phyloP scores from a whole-genome alignment of 257 asterid species.

The Penstemon newberryi region DNA sequence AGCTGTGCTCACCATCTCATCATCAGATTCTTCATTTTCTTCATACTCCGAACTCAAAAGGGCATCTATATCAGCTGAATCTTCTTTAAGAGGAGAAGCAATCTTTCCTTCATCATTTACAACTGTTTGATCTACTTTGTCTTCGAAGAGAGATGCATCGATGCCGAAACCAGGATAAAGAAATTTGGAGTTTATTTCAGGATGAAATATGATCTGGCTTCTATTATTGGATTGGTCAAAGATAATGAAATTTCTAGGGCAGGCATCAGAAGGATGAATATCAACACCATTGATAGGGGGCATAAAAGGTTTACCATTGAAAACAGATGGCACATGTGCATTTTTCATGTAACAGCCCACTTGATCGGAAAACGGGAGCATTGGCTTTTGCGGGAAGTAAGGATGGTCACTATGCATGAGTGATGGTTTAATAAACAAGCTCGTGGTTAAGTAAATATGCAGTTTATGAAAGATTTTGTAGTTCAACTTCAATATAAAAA shows the following conservation, averaged over 20 bases:
- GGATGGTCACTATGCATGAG: constrained; percentile 59
- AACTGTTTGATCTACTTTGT: constrained; percentile 13
- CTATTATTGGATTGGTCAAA: constrained; percentile 54
- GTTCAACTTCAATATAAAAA: neutral
- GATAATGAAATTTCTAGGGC: constrained; percentile 73
- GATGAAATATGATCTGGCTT: constrained; percentile 72
- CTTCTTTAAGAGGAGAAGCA: constrained; percentile 51
- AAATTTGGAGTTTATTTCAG: constrained; percentile 51
- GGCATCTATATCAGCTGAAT: constrained; percentile 75
- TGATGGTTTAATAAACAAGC: constrained; percentile 20
- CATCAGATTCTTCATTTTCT: constrained; percentile 46
- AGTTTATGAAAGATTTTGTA: constrained; percentile 15
- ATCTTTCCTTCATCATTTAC: constrained; percentile 36
- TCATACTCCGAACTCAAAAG: constrained; percentile 60
- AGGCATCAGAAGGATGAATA: constrained; percentile 53
- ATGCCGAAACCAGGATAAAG: constrained; percentile 37
- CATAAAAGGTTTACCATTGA: constrained; percentile 36
- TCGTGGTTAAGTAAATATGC: constrained; percentile 8
- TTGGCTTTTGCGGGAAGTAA: constrained; percentile 36
- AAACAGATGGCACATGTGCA: constrained; percentile 40
- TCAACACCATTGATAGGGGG: constrained; percentile 48
- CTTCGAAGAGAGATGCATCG: constrained; percentile 34
- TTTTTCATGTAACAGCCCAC: constrained; percentile 39
- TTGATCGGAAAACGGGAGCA: constrained; percentile 45
- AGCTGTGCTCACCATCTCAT: constrained; percentile 80